phyloP scores from a whole-genome alignment of 2,329 filamentous ascomycete species.

The Aspergillus piperis region DNA sequence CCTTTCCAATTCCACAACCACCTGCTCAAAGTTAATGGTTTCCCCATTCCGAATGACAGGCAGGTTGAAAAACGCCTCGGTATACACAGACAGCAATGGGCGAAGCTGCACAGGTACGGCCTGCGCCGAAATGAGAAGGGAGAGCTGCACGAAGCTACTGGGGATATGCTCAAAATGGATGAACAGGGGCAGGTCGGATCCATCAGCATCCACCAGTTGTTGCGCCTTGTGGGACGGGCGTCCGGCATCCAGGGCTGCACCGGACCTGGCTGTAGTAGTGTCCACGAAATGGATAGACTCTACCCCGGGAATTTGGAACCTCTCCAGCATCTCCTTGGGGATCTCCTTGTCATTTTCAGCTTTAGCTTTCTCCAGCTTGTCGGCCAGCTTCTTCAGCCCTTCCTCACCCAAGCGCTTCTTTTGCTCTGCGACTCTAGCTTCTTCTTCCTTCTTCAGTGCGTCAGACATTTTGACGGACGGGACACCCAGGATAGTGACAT shows the following conservation, averaged over 20 bases:
- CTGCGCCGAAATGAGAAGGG: conserved; percentile 76
- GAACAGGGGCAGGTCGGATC: conserved; percentile 71
- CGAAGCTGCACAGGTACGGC: conserved; percentile 78
- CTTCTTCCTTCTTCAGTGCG: conserved; percentile 79
- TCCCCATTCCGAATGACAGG: conserved; percentile 77
- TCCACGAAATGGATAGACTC: conserved; percentile 95
- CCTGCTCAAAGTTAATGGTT: conserved; percentile 82
- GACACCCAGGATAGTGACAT: conserved; percentile 84
- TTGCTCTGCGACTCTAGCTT: conserved; percentile 74
- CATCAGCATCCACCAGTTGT: conserved; percentile 70
- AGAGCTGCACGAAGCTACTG: conserved; percentile 87
- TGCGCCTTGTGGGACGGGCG: conserved; percentile 70
- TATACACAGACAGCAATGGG: conserved; percentile 80
- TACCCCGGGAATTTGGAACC: conserved; percentile 78
- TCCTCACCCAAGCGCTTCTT: conserved; percentile 78
- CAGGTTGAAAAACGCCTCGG: conserved; percentile 91
- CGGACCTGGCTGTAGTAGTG: conserved; percentile 79
- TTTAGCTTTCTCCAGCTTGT: conserved; percentile 80
- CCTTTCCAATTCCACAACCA: conserved; percentile 85
- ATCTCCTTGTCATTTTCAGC: conserved; percentile 86
- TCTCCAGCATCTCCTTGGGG: conserved; percentile 75
- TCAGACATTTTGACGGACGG: conserved; percentile 78
- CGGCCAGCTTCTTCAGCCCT: conserved; percentile 72
- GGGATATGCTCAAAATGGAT: conserved; percentile 96
- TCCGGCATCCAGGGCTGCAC: conserved; percentile 72